Percentiles rank a stretch among this genome's conserved stretches.
Conservation (phyloP, 1,284 basidiomycete species). For the Prillingera fragicola region DNA sequence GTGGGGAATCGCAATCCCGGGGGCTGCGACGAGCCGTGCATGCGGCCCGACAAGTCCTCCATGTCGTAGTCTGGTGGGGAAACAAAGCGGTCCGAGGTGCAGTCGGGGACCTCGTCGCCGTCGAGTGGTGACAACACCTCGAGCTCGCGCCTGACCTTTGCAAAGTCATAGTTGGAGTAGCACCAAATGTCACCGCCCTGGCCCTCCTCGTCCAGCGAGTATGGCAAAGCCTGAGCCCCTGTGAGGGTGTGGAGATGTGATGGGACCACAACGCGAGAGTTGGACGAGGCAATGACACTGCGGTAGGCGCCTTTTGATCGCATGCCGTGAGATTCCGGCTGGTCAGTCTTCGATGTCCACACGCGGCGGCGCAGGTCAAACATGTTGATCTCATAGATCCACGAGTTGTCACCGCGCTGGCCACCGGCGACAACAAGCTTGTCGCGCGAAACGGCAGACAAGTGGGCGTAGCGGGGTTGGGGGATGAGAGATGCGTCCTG, state of each 20-base stretch:
- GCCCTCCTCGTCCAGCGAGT: slow-evolving; percentile 34
- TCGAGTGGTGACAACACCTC: slow-evolving; percentile 76
- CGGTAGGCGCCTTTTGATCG: slow-evolving; percentile 86
- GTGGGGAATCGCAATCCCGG: slow-evolving; percentile 90
- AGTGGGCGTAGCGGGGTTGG: slow-evolving; percentile 80
- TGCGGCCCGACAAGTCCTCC: slow-evolving; percentile 54
- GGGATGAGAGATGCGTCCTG: slow-evolving; percentile 53
- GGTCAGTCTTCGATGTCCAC: slow-evolving; percentile 68
- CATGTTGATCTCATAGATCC: slow-evolving; percentile 82
- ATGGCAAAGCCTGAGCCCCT: slow-evolving; percentile 14
- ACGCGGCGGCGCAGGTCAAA: slow-evolving; percentile 66
- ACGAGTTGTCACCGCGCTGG: slow-evolving; percentile 64
- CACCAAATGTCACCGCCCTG: slow-evolving; percentile 45
- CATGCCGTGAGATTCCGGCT: slow-evolving; percentile 60
- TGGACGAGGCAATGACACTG: slow-evolving; percentile 73
- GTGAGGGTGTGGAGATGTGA: slow-evolving; percentile 13
- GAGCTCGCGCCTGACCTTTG: slow-evolving; percentile 86
- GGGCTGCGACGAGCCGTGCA: slow-evolving; percentile 61
- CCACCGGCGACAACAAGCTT: slow-evolving; percentile 89
- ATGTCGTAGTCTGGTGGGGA: slow-evolving; percentile 56
- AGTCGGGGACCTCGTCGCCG: slow-evolving; percentile 35
- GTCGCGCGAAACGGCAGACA: slow-evolving; percentile 74
- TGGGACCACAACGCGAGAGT: slow-evolving; percentile 61
- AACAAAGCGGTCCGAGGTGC: slow-evolving; percentile 56
- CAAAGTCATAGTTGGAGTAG: slow-evolving; percentile 61